Evolutionary conservation across 2,329 filamentous ascomycete species (phyloP), one percentile per base, ranked within the genome.

Genomic region (Fusarium humuli): DNA sequence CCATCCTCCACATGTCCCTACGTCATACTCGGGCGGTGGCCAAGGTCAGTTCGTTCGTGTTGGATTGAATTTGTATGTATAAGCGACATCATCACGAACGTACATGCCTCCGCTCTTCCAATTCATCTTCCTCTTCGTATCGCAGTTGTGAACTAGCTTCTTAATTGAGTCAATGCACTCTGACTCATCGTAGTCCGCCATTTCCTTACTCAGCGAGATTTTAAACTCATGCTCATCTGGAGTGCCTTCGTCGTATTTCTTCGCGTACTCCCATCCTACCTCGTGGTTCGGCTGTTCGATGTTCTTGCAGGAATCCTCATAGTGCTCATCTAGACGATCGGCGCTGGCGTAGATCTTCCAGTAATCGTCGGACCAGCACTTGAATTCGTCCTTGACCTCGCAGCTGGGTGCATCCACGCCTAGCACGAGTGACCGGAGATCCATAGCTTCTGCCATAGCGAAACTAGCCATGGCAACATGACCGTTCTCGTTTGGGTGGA

Each of bases 171-270:
- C 61, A 2, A 64, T 42, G 20, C 61, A 61, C 5, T 61, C 30
- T 0, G 55, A 4, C 0, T 32, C 23, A 5, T 48, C 29, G 0
- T 48, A 61, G 6, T 61, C 61, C 0, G 57, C 41, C 2, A 61
- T 29, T 0, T 61, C 34, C 0, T 37, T 2, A 2, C 57, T 27
- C 1, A 64, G 61, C 0, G 42, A 29, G 22, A 64, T 55, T 0
- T 20, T 64, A 18, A 64, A 64, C 34, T 55, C 48, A 13, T 64
- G 61, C 6, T 64, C 57, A 12, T 56, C 61, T 0, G 61, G 61
- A 0, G 57, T 64, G 11, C n/a, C 44, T 1, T 61, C 42, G 1
- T 55, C 61, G 7, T 61, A 64, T 0, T 42, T 11, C 6, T 61
- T 55, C 3, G 42, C 29, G 12, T 61, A 64, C 0, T 9, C 12